These are phyloP conservation scores for Stropharia rugosoannulata DNA, from an alignment of 768 basidiomycete species.

Conservation along the genomic window DNA sequence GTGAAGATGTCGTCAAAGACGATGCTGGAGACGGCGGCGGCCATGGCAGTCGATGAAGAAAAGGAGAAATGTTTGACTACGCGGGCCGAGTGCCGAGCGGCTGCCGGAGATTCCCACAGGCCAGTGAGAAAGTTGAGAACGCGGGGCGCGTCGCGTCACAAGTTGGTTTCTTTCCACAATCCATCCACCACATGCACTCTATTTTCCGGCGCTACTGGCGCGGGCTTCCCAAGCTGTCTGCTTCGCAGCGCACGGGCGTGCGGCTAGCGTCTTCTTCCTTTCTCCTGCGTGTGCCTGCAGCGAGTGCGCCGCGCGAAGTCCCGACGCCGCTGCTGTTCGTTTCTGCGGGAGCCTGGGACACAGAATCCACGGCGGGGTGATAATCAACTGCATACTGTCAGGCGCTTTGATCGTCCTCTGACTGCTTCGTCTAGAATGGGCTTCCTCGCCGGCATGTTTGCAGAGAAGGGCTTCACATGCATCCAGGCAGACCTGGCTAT, in stretches of 20 bases:
- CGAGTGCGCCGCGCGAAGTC: constrained; percentile 41
- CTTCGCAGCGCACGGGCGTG: not conserved
- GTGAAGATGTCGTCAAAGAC: constrained; percentile 95
- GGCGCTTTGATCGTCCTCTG: not conserved
- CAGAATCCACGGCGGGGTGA: constrained; percentile 36
- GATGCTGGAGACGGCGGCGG: constrained; percentile 64
- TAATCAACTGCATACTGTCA: not conserved
- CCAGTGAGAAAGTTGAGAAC: too few species aligned
- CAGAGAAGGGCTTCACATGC: constrained; percentile 49
- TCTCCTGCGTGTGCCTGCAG: constrained; percentile 35
- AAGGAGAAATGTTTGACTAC: not conserved
- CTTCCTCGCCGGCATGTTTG: constrained; percentile 36
- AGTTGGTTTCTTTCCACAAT: not conserved
- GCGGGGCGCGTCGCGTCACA: not conserved
- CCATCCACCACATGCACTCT: too few species aligned
- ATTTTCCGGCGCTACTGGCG: constrained; percentile 9
- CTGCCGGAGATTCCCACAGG: not conserved
- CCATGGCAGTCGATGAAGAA: constrained; percentile 35
- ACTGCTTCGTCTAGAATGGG: constrained; percentile 28
- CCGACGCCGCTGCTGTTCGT: constrained; percentile 56
- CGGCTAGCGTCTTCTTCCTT: constrained; percentile 28
- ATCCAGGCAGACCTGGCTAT: constrained; percentile 40
- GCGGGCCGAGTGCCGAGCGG: constrained; percentile 1
- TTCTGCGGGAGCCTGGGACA: constrained; percentile 46
- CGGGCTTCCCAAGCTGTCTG: constrained; percentile 3